Evolutionary conservation across 2,329 filamentous ascomycete species (phyloP).

Genomic region (Sclerotinia glacialis): DNA sequence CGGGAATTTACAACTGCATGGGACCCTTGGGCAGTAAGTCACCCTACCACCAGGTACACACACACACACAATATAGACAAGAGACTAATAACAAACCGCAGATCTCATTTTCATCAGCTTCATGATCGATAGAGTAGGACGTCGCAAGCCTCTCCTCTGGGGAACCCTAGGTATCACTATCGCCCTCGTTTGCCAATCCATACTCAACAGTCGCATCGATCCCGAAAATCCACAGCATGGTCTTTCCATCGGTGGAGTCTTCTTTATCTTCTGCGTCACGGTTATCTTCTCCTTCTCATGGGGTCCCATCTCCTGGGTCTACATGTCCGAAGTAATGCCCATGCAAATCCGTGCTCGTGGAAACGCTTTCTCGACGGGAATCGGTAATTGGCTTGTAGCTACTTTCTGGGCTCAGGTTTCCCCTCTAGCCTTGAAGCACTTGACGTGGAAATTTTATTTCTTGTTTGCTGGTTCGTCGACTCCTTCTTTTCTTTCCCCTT

Average conservation of each 20-base stretch:
- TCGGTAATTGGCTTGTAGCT: slow-evolving; percentile 58
- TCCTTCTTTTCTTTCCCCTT: neutral
- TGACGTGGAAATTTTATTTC: slow-evolving; percentile 56
- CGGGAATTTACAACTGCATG: slow-evolving; percentile 59
- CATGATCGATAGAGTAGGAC: slow-evolving; percentile 52
- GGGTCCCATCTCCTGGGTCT: slow-evolving; percentile 60
- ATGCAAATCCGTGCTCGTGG: slow-evolving; percentile 62
- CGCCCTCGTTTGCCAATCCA: slow-evolving; percentile 58
- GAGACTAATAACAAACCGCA: slow-evolving; percentile 20
- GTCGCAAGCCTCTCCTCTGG: slow-evolving; percentile 52
- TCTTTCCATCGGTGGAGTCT: slow-evolving; percentile 59
- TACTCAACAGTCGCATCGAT: slow-evolving; percentile 51
- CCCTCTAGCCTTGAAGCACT: slow-evolving; percentile 49
- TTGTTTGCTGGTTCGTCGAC: slow-evolving; percentile 46
- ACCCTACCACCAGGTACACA: neutral
- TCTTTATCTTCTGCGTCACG: slow-evolving; percentile 63
- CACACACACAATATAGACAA: neutral
- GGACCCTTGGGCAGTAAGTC: slow-evolving; percentile 47
- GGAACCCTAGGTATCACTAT: slow-evolving; percentile 54
- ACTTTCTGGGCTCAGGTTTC: slow-evolving; percentile 59
- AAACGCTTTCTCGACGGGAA: slow-evolving; percentile 55
- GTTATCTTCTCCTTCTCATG: slow-evolving; percentile 60
- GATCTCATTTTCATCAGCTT: slow-evolving; percentile 60
- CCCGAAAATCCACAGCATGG: slow-evolving; percentile 43
- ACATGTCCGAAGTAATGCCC: slow-evolving; percentile 65